Conservation (phyloP, 257 asterid species). For the Solanum chmielewskii region DNA sequence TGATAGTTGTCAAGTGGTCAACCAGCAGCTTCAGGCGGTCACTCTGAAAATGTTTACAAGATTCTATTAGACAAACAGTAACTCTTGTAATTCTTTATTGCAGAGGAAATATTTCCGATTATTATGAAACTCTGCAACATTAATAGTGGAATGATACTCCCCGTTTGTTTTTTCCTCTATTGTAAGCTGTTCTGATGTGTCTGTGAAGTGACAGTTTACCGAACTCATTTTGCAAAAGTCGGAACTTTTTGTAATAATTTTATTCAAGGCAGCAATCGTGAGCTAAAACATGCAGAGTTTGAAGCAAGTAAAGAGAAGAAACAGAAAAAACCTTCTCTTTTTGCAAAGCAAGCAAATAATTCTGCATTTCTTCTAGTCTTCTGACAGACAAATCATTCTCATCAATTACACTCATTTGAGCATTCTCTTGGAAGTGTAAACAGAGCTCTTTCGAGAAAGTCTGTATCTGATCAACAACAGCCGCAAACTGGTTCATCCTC, state of each 20-base stretch:
- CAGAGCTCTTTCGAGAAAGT: conserved; percentile 47
- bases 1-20: conserved; percentile 38
- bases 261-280: background rate
- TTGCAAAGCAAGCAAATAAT: conserved; percentile 43
- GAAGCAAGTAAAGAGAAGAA: background rate
- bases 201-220: background rate
- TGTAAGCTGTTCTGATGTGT: background rate
- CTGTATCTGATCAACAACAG: conserved; percentile 52
- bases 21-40: conserved; percentile 58
- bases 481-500: conserved; percentile 49
- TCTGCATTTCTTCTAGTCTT: conserved; percentile 48
- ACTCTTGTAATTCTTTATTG: background rate
- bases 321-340: conserved; percentile 46
- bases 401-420: conserved; percentile 13
- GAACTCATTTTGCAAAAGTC: background rate
- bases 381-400: conserved; percentile 66
- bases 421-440: conserved; percentile 19
- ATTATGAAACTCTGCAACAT: background rate
- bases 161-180: background rate
- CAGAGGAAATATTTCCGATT: background rate
- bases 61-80: background rate
- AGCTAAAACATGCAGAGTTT: background rate
- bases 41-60: conserved; percentile 22
- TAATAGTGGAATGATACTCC: background rate
- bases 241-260: background rate